Conservation (phyloP, 1,284 basidiomycete species). For the Heterobasidion annosum region DNA sequence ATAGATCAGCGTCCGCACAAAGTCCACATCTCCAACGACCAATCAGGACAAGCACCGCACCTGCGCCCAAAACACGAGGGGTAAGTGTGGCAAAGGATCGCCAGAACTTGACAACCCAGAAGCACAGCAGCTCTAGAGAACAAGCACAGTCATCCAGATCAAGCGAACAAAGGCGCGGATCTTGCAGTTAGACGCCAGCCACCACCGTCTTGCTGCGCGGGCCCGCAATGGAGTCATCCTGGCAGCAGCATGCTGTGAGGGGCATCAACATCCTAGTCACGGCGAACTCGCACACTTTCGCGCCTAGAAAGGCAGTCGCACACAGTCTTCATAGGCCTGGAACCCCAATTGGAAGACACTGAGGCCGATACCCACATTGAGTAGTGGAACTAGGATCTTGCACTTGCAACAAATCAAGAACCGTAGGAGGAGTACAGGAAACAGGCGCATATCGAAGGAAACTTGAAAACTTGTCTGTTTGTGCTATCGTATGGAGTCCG, state of each 20-base stretch:
- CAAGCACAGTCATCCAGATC: background rate
- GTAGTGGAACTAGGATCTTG: constrained; percentile 6
- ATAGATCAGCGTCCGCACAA: too few species aligned
- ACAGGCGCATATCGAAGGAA: constrained; percentile 21
- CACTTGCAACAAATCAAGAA: constrained; percentile 13
- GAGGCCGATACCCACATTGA: background rate
- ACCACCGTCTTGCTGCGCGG: background rate
- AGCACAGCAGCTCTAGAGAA: background rate
- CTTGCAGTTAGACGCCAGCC: background rate
- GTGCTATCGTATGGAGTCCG: constrained; percentile 26
- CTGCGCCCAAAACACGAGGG: too few species aligned
- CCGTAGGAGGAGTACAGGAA: constrained; percentile 12
- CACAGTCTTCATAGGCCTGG: background rate
- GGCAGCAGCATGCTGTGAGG: background rate
- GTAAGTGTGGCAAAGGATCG: too few species aligned
- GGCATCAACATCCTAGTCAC: background rate
- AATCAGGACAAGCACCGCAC: too few species aligned
- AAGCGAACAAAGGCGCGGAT: background rate
- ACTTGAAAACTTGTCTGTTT: constrained; percentile 38
- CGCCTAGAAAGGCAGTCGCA: background rate
- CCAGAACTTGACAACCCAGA: background rate
- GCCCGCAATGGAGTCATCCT: background rate
- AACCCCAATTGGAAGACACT: background rate
- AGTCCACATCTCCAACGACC: too few species aligned
- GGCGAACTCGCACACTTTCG: background rate